Evolutionary conservation across 768 basidiomycete species (phyloP).

Genomic region (Termitomyces sp.): DNA sequence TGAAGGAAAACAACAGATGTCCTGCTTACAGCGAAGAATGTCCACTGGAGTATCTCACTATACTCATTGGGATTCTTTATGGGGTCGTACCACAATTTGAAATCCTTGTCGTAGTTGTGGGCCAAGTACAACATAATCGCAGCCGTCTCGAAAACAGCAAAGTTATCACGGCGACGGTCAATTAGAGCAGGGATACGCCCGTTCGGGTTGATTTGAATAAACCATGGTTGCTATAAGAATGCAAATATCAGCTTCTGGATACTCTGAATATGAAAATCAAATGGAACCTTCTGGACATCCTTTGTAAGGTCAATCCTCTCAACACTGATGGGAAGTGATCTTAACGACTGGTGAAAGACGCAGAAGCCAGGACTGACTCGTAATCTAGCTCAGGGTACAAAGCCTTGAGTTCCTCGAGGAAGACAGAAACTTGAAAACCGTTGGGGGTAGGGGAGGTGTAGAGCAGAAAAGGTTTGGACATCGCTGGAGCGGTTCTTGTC

Average conservation of each 20-base stretch:
- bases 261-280: too few species aligned
- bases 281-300: slow-evolving; percentile 65
- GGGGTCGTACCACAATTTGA: slow-evolving; percentile 54
- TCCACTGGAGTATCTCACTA: slow-evolving; percentile 78
- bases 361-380: slow-evolving; percentile 21
- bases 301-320: slow-evolving; percentile 51
- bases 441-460: slow-evolving; percentile 61
- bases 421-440: slow-evolving; percentile 41
- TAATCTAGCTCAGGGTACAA: slow-evolving; percentile 45
- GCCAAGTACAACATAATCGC: slow-evolving; percentile 82
- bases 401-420: slow-evolving; percentile 60
- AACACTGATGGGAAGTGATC: slow-evolving; percentile 28
- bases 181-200: slow-evolving; percentile 66
- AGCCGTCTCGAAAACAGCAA: slow-evolving; percentile 69
- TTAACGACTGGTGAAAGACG: neutral
- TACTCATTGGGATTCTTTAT: slow-evolving; percentile 49
- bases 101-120: slow-evolving; percentile 74
- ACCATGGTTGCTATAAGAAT: slow-evolving; percentile 53
- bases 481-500: neutral
- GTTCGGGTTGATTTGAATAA: slow-evolving; percentile 68
- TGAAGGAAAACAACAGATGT: neutral
- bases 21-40: slow-evolving; percentile 67
- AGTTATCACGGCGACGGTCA: slow-evolving; percentile 56
- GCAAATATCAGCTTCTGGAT: neutral
- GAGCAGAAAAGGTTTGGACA: slow-evolving; percentile 41